Conservation (phyloP, 2,329 filamentous ascomycete species). For the Diaporthe aspalathi region DNA sequence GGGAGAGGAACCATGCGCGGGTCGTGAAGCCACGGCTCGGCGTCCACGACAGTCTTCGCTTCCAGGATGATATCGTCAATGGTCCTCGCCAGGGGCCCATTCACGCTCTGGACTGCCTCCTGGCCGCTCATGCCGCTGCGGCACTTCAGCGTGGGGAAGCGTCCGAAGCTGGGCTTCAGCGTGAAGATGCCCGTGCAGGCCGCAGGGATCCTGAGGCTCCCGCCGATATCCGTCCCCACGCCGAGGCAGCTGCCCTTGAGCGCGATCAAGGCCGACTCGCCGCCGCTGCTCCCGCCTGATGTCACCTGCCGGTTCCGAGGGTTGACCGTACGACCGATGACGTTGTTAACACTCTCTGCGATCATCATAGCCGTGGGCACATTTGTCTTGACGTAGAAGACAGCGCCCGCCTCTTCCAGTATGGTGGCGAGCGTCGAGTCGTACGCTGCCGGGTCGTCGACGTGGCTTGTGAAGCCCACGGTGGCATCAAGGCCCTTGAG, state of each 20-base stretch:
- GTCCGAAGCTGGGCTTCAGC: constrained; percentile 66
- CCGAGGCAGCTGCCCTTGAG: constrained; percentile 70
- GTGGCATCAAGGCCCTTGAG: constrained; percentile 69
- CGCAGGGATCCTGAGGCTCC: constrained; percentile 64
- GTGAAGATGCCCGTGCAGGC: constrained; percentile 69
- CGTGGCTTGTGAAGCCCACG: constrained; percentile 72
- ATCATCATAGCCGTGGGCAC: constrained; percentile 75
- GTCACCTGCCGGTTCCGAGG: constrained; percentile 70
- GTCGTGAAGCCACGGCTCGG: constrained; percentile 67
- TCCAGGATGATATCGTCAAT: constrained; percentile 68
- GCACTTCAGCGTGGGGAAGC: constrained; percentile 66
- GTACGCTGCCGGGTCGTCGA: constrained; percentile 63
- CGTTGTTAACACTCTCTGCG: constrained; percentile 73
- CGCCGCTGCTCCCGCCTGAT: constrained; percentile 74
- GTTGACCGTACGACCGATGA: constrained; percentile 72
- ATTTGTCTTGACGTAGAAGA: constrained; percentile 69
- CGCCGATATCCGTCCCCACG: constrained; percentile 73
- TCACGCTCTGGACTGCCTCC: constrained; percentile 72
- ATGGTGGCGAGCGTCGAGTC: constrained; percentile 56
- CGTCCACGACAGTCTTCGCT: constrained; percentile 61
- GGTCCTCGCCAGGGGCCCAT: constrained; percentile 70
- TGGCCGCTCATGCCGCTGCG: constrained; percentile 72
- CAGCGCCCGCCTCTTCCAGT: constrained; percentile 60
- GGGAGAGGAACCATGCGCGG: constrained; percentile 69
- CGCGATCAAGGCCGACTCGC: constrained; percentile 72